Evolutionary conservation across 2,329 filamentous ascomycete species (phyloP), one percentile per base, ranked within the genome.

Genomic region (Corniculantispora saksenae): DNA sequence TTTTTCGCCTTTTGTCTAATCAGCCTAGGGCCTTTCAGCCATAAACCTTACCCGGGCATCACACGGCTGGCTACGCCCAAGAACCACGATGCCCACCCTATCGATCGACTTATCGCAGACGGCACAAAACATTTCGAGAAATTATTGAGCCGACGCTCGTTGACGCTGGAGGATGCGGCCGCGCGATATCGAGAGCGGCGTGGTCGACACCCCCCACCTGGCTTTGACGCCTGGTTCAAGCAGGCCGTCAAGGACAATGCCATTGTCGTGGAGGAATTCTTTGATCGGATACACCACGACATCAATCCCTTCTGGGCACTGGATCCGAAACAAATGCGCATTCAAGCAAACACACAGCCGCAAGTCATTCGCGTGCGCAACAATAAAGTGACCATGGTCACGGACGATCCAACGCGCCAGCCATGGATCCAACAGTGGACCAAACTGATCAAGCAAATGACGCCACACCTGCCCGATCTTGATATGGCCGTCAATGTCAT

Each of bases 401-500:
- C 6, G 10, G 6, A 6, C 6, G 32, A 32, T 10, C 5, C 5
- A 32, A 86, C 80, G 71, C 82, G 84, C 68, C 88, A 82, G 83
- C 86, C 84, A 70, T 88, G 82, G 84, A 86, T 82, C 3, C 75
- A 81, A 69, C 83, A 87, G 66, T 86, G 85, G 85, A 74, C 84
- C 38, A 74, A 83, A 58, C 77, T 87, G 77, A 78, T 86, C 69
- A 77, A 81, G 65, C 80, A 81, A 0, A 80, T 88, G n/a, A 80
- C 84, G 67, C 76, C 83, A 47, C 66, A 85, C 62, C 77, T 91
- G 19, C 88, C 88, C 1, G 88, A 91, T 70, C 87, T 91, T 84
- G 88, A 90, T 66, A 81, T 91, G 65, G 83, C 88, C 0, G 80
- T 90, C 66, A 91, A 91, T 68, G 80, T 84, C 38, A 86, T 90